These are phyloP conservation scores for Mortierella sp. DNA, from an alignment of 371 early-diverging fungal genomes.

Conservation along the genomic window DNA sequence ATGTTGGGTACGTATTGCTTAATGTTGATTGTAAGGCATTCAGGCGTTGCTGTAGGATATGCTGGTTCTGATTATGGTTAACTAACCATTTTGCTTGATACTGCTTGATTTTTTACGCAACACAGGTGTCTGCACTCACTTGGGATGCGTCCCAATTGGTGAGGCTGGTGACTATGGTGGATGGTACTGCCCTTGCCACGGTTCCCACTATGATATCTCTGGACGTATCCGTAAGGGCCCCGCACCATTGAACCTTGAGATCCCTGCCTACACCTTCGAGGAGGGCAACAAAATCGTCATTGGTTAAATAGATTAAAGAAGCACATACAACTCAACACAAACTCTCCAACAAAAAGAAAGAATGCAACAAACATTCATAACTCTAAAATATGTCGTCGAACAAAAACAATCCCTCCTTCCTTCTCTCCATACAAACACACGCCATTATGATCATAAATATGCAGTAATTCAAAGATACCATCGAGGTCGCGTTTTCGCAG, in stretches of 20 bases:
- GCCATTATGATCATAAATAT: conserved; percentile 4
- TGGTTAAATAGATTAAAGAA: conserved; percentile 61
- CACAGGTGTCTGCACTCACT: conserved; percentile 96
- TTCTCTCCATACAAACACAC: neutral
- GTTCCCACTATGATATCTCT: conserved; percentile 76
- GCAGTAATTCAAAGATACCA: neutral
- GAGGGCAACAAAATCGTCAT: conserved; percentile 68
- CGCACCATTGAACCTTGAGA: conserved; percentile 97
- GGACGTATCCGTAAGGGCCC: conserved; percentile 99
- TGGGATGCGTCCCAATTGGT: conserved; percentile 98
- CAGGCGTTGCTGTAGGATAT: conserved; percentile 97
- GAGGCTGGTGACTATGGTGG: conserved; percentile 98
- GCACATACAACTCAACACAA: neutral
- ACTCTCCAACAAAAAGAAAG: neutral
- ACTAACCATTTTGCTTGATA: too few relatives aligned
- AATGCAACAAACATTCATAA: neutral
- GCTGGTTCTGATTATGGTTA: too few relatives aligned
- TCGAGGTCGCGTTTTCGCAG: neutral
- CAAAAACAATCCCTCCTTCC: neutral
- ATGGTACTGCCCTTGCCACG: conserved; percentile 99
- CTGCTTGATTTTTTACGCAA: too few relatives aligned
- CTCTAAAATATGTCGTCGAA: neutral
- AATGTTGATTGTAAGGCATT: conserved; percentile 50
- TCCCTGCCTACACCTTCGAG: conserved; percentile 86
- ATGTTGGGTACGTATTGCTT: conserved; percentile 77